Evolutionary conservation across 768 basidiomycete genomes (phyloP).

Genomic region (Mycena alexandri): DNA sequence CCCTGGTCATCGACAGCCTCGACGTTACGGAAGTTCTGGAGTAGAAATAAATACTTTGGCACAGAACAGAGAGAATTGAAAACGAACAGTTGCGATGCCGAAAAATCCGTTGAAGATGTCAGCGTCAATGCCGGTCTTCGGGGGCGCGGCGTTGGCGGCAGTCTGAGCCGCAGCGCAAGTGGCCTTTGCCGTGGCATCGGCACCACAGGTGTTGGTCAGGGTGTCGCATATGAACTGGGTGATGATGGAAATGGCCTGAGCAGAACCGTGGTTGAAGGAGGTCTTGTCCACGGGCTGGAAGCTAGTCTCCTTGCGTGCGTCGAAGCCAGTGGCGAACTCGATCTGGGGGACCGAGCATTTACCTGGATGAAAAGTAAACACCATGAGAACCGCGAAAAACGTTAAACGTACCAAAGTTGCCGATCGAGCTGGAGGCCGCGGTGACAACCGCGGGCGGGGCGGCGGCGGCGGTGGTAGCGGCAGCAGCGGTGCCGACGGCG

Average conservation of each 20-base stretch:
- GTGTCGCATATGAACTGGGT: conserved; percentile 69
- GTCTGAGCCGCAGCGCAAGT: conserved; percentile 58
- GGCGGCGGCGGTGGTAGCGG: conserved; percentile 30
- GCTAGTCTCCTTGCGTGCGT: conserved; percentile 68
- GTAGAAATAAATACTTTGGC: neutral
- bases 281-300: conserved; percentile 67
- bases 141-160: conserved; percentile 57
- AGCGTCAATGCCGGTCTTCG: conserved; percentile 65
- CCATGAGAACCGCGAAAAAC: neutral
- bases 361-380: conserved; percentile 36
- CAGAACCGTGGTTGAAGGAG: conserved; percentile 69
- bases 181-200: conserved; percentile 64
- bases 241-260: conserved; percentile 72
- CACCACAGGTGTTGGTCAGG: conserved; percentile 65
- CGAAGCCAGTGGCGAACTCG: conserved; percentile 69
- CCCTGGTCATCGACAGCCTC: conserved; percentile 46
- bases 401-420: conserved; percentile 54
- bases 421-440: conserved; percentile 44
- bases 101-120: conserved; percentile 74
- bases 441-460: conserved; percentile 41
- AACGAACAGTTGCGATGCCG: conserved; percentile 61
- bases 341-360: conserved; percentile 69
- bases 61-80: conserved; percentile 2
- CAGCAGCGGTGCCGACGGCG: conserved; percentile 17
- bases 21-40: conserved; percentile 57